phyloP scores from a whole-genome alignment of 1,284 basidiomycete genomes.

The Sporisorium sorghi region DNA sequence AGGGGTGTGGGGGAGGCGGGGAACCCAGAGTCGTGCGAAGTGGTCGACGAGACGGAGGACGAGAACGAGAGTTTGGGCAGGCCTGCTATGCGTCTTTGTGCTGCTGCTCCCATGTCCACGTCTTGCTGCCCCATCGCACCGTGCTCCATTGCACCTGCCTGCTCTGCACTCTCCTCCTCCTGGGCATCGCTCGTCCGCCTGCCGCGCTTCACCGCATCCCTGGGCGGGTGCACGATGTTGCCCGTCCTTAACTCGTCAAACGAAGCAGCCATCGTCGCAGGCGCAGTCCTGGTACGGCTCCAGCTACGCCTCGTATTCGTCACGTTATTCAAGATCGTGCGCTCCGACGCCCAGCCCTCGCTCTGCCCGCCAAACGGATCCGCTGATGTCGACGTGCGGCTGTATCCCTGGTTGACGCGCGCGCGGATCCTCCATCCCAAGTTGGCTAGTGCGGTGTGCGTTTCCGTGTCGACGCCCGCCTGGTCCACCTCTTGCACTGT shows the following conservation, averaged over 20 bases:
- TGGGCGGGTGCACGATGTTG: neutral
- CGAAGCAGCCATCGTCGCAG: neutral
- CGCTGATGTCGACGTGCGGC: neutral
- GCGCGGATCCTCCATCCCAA: constrained; percentile 37
- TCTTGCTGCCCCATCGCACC: too few relatives aligned
- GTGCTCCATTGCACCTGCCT: neutral
- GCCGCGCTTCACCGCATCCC: too few relatives aligned
- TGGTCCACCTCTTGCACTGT: too few relatives aligned
- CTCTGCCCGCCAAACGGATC: neutral
- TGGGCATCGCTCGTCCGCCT: neutral
- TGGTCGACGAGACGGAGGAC: constrained; percentile 10
- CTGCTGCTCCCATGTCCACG: neutral
- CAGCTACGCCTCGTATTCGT: constrained; percentile 7
- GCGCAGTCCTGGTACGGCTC: constrained; percentile 15
- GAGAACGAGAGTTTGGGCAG: constrained; percentile 24
- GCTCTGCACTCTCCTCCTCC: neutral
- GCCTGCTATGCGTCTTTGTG: neutral
- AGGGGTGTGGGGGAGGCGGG: neutral
- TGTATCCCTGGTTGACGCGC: constrained; percentile 32
- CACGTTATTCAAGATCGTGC: constrained; percentile 12
- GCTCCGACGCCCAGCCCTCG: constrained; percentile 7
- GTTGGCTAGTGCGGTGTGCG: constrained; percentile 19
- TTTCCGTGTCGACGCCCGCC: constrained; percentile 16
- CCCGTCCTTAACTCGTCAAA: constrained; percentile 13
- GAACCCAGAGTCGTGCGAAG: neutral